phyloP scores from a whole-genome alignment of 129 eudicot species.

The Centaurea solstitialis region DNA sequence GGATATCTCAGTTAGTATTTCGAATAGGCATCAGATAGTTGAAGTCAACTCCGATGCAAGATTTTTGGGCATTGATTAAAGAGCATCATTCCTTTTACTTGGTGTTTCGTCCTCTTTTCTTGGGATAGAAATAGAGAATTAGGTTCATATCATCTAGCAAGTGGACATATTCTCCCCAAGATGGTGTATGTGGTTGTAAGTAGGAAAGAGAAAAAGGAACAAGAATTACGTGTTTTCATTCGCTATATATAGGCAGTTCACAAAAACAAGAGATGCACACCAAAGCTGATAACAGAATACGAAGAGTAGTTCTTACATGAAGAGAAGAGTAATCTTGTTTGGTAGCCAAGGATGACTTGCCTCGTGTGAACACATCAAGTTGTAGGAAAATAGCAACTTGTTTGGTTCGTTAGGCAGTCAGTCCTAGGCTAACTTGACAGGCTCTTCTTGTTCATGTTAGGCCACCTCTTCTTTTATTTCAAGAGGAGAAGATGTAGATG shows the following conservation, averaged over 20 bases:
- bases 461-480: background rate
- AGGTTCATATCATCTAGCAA: background rate
- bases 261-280: conserved; percentile 3
- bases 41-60: conserved; percentile 7
- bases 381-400: conserved; percentile 3
- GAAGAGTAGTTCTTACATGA: conserved; percentile 22
- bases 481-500: background rate
- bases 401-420: conserved; percentile 15
- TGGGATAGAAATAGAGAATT: conserved; percentile 8
- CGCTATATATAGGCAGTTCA: conserved; percentile 12
- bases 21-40: background rate
- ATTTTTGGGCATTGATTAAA: background rate
- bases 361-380: conserved; percentile 1
- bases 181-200: background rate
- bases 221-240: background rate
- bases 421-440: conserved; percentile 20
- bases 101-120: conserved; percentile 5
- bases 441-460: conserved; percentile 23
- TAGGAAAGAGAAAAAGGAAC: conserved; percentile 8
- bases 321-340: conserved; percentile 18
- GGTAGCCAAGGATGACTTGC: background rate
- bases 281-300: background rate
- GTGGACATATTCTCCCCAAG: conserved; percentile 11
- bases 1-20: background rate
- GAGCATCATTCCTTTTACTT: conserved; percentile 14